Evolutionary conservation across 2,329 filamentous ascomycete genomes (phyloP), one percentile per base, ranked within the genome.

Genomic region (Epichloe amarillans): DNA sequence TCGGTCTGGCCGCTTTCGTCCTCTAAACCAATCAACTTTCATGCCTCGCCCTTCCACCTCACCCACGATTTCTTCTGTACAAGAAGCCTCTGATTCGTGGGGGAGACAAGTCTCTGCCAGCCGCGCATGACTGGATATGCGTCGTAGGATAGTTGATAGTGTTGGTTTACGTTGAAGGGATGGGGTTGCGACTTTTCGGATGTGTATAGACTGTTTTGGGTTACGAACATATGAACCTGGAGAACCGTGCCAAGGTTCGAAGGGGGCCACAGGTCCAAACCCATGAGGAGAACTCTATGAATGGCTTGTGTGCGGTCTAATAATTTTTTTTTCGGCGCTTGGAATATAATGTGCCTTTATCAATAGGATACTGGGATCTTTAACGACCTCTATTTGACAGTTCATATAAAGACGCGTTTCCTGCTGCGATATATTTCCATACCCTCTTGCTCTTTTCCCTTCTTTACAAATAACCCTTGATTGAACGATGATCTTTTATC

Each of bases 1-100:
- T 82, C 64, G 80, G 74, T 62, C 64, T 82, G 54, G 77, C 75
- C 62, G 78, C 76, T 64, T 70, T 76, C 65, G 63, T 74, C 62
- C 72, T 80, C 70, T 81, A 80, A 76, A 74, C 71, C 65, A 63
- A 60, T 57, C 57, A 57, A 58, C 60, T 60, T 56, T 62, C 59
- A 60, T 62, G 59, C 58, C 58, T 66, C 60, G 58, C 60, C 58
- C 58, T 60, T 60, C 60, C 63, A 66, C 62, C 60, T 64, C 61
- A 62, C 63, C 65, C 65, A 67, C 64, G 67, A 65, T 65, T 64
- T 67, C 59, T 57, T 66, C 66, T 62, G 62, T 62, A 63, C 69
- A 67, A 69, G 1, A 38, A 44, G 14, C 64, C 61, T 59, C 53
- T 62, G 64, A 67, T 66, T 62, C 59, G 63, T 65, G 64, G 63